Conservation (phyloP, 495 filamentous ascomycete genomes). For the Neurospora sp. region DNA sequence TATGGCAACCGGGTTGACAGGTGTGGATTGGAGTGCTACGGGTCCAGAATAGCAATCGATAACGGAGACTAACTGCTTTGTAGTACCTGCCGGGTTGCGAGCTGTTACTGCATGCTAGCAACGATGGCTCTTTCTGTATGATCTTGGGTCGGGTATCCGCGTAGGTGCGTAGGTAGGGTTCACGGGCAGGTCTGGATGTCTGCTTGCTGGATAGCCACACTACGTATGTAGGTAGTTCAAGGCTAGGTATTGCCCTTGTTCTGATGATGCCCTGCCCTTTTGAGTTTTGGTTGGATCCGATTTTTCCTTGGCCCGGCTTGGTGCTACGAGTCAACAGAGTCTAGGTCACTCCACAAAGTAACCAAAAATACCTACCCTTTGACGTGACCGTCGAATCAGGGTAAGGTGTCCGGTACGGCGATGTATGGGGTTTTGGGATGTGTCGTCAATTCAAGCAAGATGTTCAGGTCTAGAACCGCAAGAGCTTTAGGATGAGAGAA, state of each 20-base stretch:
- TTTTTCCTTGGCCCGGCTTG: neutral
- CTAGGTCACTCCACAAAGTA: neutral
- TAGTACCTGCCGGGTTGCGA: neutral
- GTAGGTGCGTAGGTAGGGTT: neutral
- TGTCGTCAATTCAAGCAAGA: neutral
- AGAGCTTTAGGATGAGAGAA: neutral
- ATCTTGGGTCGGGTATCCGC: neutral
- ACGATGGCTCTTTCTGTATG: neutral
- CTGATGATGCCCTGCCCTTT: neutral
- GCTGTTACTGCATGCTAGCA: neutral
- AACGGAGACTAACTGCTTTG: neutral
- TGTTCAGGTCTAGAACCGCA: neutral
- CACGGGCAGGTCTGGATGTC: neutral
- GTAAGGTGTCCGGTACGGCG: neutral
- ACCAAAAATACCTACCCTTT: neutral
- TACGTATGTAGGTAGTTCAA: neutral
- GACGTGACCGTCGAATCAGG: neutral
- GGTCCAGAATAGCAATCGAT: neutral
- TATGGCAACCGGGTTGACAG: neutral
- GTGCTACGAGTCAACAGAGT: neutral
- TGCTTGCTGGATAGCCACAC: neutral
- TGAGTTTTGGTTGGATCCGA: neutral
- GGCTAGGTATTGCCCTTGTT: neutral
- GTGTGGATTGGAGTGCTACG: neutral
- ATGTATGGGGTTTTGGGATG: neutral